Base-by-base conservation (phyloP, 441 rosid species). In the Viola pubescens region DNA sequence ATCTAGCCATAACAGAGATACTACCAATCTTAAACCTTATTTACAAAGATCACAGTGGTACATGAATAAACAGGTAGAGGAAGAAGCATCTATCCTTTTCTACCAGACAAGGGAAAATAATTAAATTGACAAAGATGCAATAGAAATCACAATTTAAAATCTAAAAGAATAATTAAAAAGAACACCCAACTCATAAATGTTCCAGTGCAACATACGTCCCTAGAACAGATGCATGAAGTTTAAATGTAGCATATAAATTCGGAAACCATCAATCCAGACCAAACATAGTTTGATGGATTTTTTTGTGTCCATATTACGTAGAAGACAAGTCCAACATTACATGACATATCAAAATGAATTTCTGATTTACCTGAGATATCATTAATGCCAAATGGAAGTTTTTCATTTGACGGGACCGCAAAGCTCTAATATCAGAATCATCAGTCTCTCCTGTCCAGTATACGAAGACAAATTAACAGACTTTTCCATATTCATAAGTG, bases 361-460 rank as follows among this genome's bases (percentile, higher is more conserved):
- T 43, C 26, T 47, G 54, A 54, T 43, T 67, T 71, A 89, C 96
- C 95, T 87, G 97, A 66, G 97, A 87, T 67, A 89, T 70, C 91
- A 83, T 89, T 70, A 92, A 68, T 58, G 88, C 96, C 70, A 92
- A 69, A 71, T 92, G 98, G 70, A 89, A 87, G 74, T 89, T 92
- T 73, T 86, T 89, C 92, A 89, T 89, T 72, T 92, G 98, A 51
- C 88, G 73, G 40, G 79, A 64, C 55, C 97, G 97, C 69, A 92
- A 62, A 62, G 88, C 86, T 71, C 76, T 83, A 53, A 89, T 60
- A 68, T 73, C 75, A 58, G 75, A 42, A 53, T 53, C 56, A 10
- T 53, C 43, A 37, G 70, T 70, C 58, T 65, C 70, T 43, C 74
- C 74, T 72, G 69, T 42, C 58, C 42, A 68, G 37, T 10, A 62